Base-by-base conservation (phyloP, 495 filamentous ascomycete genomes). In the Cryomyces minteri region DNA sequence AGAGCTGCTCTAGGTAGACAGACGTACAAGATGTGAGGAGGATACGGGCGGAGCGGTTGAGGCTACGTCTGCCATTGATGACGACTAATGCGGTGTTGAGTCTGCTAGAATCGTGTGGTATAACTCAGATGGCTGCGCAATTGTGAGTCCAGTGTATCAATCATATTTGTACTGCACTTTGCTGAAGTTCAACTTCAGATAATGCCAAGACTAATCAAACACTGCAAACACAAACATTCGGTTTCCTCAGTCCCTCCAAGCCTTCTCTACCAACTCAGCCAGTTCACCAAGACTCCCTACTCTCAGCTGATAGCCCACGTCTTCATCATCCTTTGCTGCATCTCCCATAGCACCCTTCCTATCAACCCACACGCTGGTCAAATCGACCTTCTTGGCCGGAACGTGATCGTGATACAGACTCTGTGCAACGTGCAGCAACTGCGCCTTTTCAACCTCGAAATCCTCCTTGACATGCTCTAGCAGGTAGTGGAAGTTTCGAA, bases 321-420 rank as follows among this genome's bases (percentile, higher is more conserved):
- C 61, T 18, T 51, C 66, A 52, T 54, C 51, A 37, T 48, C 65
- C 52, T 50, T 54, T 51, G 41, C 61, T 53, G 40, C 59, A 53
- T 39, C 63, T 53, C 40, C 52, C 64, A 48, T 50, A 64, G 18
- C 59, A 58, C 29, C 54, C 67, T 0, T 64, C 67, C 5, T 65
- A 63, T 47, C 84, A 56, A 92, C 86, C 80, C 81, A 92, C 37
- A 74, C 72, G 41, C 73, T 79, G 51, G 57, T 55, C 42, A 90
- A 54, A 18, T 77, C 79, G 39, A 77, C 49, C 59, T 71, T 56
- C 54, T 67, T 70, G 18, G 76, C 78, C 0, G 84, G 77, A 4
- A 73, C 66, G 62, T 88, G 82, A 60, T 88, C 84, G 52, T 77
- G 73, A 34, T 65, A 68, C 63, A 83, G 60, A 37, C 77, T 82